phyloP scores from a whole-genome alignment of 352 stramenopile genomes.

The Aphanomyces euteiches region DNA sequence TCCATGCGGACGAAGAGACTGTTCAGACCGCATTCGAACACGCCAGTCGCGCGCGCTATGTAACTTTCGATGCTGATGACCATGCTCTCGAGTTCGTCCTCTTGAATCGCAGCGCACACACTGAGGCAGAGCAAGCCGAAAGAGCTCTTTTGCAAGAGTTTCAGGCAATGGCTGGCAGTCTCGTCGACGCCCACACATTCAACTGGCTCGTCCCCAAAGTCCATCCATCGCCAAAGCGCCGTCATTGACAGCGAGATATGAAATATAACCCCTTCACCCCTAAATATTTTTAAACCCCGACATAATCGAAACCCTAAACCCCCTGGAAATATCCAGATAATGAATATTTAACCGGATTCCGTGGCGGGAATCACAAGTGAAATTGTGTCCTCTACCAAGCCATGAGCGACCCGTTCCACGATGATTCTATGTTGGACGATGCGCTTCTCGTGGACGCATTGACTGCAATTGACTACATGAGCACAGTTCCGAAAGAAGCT shows the following conservation, averaged over 20 bases:
- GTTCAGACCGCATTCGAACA: background rate
- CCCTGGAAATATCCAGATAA: background rate
- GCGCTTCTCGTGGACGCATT: slow-evolving; percentile 11
- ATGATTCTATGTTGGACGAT: slow-evolving; percentile 8
- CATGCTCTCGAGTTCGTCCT: slow-evolving; percentile 5
- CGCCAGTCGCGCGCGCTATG: background rate
- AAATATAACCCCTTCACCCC: too few species aligned
- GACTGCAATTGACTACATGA: slow-evolving; percentile 13
- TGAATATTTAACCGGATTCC: slow-evolving; percentile 6
- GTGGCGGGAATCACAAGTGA: slow-evolving; percentile 6
- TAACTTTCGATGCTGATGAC: background rate
- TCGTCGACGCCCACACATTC: slow-evolving; percentile 11
- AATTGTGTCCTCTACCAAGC: background rate
- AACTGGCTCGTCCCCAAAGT: slow-evolving; percentile 4
- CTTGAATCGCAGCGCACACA: background rate
- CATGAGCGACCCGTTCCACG: slow-evolving; percentile 12
- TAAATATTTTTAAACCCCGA: too few species aligned
- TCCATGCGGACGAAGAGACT: background rate
- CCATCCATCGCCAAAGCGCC: too few species aligned
- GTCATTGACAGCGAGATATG: too few species aligned
- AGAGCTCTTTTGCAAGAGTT: background rate
- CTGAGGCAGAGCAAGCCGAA: background rate
- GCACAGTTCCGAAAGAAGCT: slow-evolving; percentile 1
- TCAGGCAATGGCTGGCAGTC: background rate
- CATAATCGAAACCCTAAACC: too few species aligned